Base-by-base conservation (phyloP, 2,329 filamentous ascomycete genomes). In the Arthrobotrys sinensis region DNA sequence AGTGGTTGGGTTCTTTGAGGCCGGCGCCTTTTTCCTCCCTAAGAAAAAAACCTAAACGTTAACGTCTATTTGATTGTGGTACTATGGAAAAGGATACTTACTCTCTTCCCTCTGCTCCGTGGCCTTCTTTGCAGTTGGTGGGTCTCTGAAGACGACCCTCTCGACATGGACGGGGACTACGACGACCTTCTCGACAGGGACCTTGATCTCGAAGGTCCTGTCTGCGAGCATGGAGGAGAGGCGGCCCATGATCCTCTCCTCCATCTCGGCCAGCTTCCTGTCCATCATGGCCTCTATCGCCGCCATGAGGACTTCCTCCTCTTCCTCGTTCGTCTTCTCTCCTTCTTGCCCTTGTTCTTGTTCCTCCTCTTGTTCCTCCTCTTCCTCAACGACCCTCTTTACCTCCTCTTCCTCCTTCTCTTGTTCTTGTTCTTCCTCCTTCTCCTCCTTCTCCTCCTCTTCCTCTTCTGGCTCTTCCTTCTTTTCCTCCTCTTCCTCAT, bases 401-500 rank as follows among this genome's bases (percentile, higher is more conserved):
- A 53, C 53, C 12, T 64, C 52, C 24, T 62, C 40, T 14, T 69
- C 70, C 63, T 67, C 63, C 45, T 6, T 43, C 40, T 34, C 46
- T 32, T 16, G n/a, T 52, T n/a, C 50, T 72, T 16, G 68, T n/a
- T n/a, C 73, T 1, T 48, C 38, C 40, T 77, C 69, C 21, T 77
- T 71, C 40, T 76, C 63, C 55, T 81, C 81, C 80, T 84, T 24
- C 10, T 53, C 48, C 11, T 66, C 34, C 79, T 70, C 62, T 76
- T 80, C 57, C 76, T 80, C 21, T 66, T 67, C 70, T 80, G 36
- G 1, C 34, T 79, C 69, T 45, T 80, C 68, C 12, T 75, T 80
- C 62, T 71, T 76, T 21, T 75, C 66, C 66, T 79, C 71, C 21
- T 72, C 84, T 80, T 85, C 85, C 19, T 84, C 48, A 32, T 45